Percentiles rank a stretch among this genome's conserved stretches.
Evolutionary conservation across 2,329 filamentous ascomycete genomes (phyloP).

Genomic region (Arachnomyces sp.): DNA sequence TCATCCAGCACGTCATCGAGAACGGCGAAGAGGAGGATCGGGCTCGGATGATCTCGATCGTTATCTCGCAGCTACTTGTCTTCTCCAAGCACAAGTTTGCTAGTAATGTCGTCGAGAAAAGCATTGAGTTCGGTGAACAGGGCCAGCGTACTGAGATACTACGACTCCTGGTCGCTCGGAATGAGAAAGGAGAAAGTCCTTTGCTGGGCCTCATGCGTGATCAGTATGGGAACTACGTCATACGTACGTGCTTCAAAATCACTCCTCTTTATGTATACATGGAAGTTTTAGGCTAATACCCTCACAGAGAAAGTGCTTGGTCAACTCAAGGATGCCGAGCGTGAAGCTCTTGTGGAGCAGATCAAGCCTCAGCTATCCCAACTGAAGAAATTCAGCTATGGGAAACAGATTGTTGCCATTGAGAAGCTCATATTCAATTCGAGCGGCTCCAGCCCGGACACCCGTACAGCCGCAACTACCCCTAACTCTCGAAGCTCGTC

Average conservation of each 20-base stretch:
- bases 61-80: constrained; percentile 61
- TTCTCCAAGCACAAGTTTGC: constrained; percentile 94
- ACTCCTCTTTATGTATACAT: constrained; percentile 5
- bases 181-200: constrained; percentile 59
- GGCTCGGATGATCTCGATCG: constrained; percentile 61
- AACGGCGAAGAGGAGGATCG: constrained; percentile 67
- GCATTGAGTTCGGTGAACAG: constrained; percentile 62
- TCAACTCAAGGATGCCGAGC: constrained; percentile 53
- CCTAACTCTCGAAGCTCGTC: constrained; percentile 31
- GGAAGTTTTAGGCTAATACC: too few relatives aligned
- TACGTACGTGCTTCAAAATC: constrained; percentile 59
- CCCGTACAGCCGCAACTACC: too few relatives aligned
- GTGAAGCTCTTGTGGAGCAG: constrained; percentile 51
- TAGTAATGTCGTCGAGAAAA: constrained; percentile 95
- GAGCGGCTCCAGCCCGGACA: constrained; percentile 23
- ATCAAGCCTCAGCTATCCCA: constrained; percentile 54
- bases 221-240: constrained; percentile 90
- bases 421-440: constrained; percentile 47
- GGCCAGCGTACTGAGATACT: constrained; percentile 64
- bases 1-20: constrained; percentile 82
- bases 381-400: constrained; percentile 56
- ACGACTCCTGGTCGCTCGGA: constrained; percentile 50
- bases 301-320: constrained; percentile 69
- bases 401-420: constrained; percentile 58
- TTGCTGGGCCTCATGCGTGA: constrained; percentile 76